Evolutionary conservation across 495 filamentous ascomycete species (phyloP), one percentile per base, ranked within the genome.

Genomic region (Trichoderma erinaceum): DNA sequence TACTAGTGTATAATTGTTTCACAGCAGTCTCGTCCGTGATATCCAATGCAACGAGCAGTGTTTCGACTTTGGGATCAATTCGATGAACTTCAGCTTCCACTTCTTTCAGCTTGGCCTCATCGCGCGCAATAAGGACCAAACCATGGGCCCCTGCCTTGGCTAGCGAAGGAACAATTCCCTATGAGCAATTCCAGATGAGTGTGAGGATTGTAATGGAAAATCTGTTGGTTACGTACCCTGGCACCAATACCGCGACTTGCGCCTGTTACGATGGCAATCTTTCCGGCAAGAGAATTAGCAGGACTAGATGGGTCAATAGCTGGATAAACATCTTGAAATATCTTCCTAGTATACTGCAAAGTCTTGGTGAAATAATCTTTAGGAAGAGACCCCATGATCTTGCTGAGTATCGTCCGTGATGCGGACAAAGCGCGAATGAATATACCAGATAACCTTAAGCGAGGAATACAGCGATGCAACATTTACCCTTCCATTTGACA

Each of bases 201-300:
- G 15, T 21, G 18, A 52, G 6, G 48, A 52, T 52, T n/a, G 6
- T 8, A 2, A 18, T 7, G n/a, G 16, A 6, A 18, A 52, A 15
- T 15, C n/a, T n/a, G 15, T 2, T 13, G 48, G 18, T 41, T 21
- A 13, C 38, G 65, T 64, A 69, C 68, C 69, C 66, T 67, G 61
- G 67, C 73, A 50, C 81, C 82, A 58, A 83, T 75, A 41, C 82
- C 82, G 10, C 78, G 75, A 32, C 78, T 75, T 2, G 81, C 78
- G 3, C 83, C 83, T 12, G 81, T 82, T 46, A 85, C 73, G 65
- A 82, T 69, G 43, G 77, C 73, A 38, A 79, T 74, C 58, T 80
- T 81, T n/a, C 78, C 82, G 4, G 74, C 70, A 8, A 78, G 75
- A 6, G 72, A 73, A 4, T 78, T 68, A 3, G 74, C 68, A 1